Base-by-base conservation (phyloP, 768 basidiomycete species). In the Termitomyces bulborhizus region DNA sequence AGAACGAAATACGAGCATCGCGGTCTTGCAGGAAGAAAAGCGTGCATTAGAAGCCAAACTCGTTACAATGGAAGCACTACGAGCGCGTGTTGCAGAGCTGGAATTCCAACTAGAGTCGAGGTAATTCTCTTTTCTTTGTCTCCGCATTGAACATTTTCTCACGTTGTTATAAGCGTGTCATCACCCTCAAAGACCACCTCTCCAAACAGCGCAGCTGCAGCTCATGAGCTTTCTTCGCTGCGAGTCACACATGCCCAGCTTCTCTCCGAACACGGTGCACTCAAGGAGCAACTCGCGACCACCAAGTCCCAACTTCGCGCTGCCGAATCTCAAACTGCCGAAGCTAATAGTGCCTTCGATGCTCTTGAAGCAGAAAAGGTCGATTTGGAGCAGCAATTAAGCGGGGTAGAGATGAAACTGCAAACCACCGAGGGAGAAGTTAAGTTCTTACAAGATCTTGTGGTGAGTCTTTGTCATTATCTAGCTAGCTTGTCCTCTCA, bases 11-110 rank as follows among this genome's bases (percentile, higher is more conserved):
- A 68, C 74, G 6, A 84, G 80, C 59, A 69, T 88, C 3, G 88
- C 89, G 56, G 83, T 92, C 2, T 64, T 93, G 36, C 73, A 79
- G 32, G 90, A 92, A 65, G 86, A 92, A 69, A 90, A 90, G 58
- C 74, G 82, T 5, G 75, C 76, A 0, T 66, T 92, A 43, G 81
- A 89, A 63, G 67, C 70, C 15, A 84, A 78, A 60, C 68, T 84
- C 7, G 62, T 60, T 13, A 71, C 70, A 1, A 67, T 79, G 37
- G 84, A 88, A 18, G 77, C 77, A 39, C 64, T 88, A 51, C 70
- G 84, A 27, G 81, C 69, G 41, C 67, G 89, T 32, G 85, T 89
- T 60, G 86, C 79, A 0, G 85, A 88, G 61, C 68, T 88, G 0
- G 85, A 84, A 9, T 27, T 56, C 21, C 5, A 67, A 81, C 40